These are phyloP conservation scores for Neofusicoccum sp. DNA, from an alignment of 2,329 filamentous ascomycete species.

Conservation along the genomic window DNA sequence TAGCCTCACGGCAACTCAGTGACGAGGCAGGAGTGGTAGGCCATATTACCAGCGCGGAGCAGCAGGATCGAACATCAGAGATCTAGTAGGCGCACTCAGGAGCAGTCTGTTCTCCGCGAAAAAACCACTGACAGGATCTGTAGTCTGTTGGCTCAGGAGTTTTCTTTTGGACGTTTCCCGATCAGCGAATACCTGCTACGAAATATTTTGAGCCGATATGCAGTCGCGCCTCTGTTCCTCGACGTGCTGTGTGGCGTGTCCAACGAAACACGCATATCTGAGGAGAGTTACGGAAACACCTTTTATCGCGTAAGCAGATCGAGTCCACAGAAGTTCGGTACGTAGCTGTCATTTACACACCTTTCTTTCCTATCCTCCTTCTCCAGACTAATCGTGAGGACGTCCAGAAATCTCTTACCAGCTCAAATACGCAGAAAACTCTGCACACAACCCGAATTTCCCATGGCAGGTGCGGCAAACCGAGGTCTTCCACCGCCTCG, in stretches of 20 bases:
- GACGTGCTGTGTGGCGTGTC: neutral
- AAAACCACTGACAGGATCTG: no score
- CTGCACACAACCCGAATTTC: neutral
- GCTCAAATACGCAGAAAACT: neutral
- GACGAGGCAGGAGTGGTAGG: neutral
- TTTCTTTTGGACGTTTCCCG: neutral
- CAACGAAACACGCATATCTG: neutral
- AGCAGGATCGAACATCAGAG: neutral
- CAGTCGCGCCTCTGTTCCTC: neutral
- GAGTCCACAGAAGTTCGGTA: neutral
- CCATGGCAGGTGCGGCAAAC: neutral
- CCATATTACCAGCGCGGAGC: neutral
- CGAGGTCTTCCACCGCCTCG: neutral
- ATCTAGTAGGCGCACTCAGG: neutral
- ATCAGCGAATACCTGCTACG: neutral
- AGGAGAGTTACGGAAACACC: conserved; percentile 7
- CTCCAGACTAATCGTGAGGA: no score
- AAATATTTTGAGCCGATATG: neutral
- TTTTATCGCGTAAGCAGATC: neutral
- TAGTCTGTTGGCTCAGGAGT: neutral
- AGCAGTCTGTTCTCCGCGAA: neutral
- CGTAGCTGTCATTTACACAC: no score
- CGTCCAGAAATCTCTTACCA: conserved; percentile 3
- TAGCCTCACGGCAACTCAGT: neutral
- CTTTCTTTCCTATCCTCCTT: no score